phyloP scores from a whole-genome alignment of 495 filamentous ascomycete genomes.

The Tuber brumale region DNA sequence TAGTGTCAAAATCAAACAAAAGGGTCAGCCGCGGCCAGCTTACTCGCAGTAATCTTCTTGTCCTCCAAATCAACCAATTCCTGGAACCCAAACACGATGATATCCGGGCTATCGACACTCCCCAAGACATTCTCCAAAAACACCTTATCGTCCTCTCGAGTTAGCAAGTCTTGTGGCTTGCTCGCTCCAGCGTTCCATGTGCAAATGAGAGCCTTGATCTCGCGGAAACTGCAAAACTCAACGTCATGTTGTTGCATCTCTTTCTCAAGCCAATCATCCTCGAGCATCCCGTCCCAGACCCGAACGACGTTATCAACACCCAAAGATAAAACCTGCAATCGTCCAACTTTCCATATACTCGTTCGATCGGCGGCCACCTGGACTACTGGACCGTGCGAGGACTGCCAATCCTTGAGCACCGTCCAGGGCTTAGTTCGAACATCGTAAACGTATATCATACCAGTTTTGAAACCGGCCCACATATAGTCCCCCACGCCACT shows the following conservation, averaged over 20 bases:
- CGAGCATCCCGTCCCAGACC: constrained; percentile 86
- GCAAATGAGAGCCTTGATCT: constrained; percentile 68
- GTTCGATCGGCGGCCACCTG: constrained; percentile 70
- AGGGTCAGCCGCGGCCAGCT: constrained; percentile 39
- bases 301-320: constrained; percentile 80
- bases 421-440: constrained; percentile 73
- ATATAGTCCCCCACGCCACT: constrained; percentile 74
- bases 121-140: constrained; percentile 73
- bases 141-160: constrained; percentile 56
- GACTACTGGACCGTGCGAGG: constrained; percentile 74
- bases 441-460: constrained; percentile 93
- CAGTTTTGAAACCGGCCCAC: constrained; percentile 92
- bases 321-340: constrained; percentile 78
- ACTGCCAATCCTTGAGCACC: constrained; percentile 89
- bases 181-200: constrained; percentile 97
- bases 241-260: constrained; percentile 78
- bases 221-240: constrained; percentile 76
- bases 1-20: constrained; percentile 9
- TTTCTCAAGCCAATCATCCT: constrained; percentile 85
- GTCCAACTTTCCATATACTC: constrained; percentile 79
- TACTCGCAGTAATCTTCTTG: constrained; percentile 92
- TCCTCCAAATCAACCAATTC: constrained; percentile 95
- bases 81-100: constrained; percentile 95
- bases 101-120: constrained; percentile 68
- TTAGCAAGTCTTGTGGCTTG: constrained; percentile 72